Evolutionary conservation across 2,329 filamentous ascomycete species (phyloP).

Genomic region (Fusarium pseudocircinatum): DNA sequence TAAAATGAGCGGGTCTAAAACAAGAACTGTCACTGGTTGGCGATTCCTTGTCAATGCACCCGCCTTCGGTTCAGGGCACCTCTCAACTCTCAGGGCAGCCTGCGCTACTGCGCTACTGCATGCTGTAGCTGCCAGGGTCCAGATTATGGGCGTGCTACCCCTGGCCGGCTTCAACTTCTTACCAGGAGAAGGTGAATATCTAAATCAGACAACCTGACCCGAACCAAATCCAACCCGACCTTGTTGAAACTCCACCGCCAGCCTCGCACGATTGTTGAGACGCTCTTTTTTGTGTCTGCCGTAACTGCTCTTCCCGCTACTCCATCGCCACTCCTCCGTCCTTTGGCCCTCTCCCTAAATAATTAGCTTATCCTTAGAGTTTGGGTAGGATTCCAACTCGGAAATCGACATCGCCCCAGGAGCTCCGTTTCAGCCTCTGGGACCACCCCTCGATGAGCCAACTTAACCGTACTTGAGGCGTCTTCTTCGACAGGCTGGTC

Average conservation of each 20-base stretch:
- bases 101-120: conserved; percentile 13
- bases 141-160: conserved; percentile 30
- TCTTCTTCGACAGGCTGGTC: conserved; percentile 27
- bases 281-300: conserved; percentile 19
- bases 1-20: conserved; percentile 29
- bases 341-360: neutral
- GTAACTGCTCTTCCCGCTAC: conserved; percentile 2
- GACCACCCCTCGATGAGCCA: conserved; percentile 37
- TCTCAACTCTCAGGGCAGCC: conserved; percentile 25
- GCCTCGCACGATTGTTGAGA: conserved; percentile 30
- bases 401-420: conserved; percentile 26
- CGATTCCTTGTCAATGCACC: conserved; percentile 22
- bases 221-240: conserved; percentile 1
- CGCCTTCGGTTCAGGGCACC: conserved; percentile 29
- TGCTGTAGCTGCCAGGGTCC: conserved; percentile 29
- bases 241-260: conserved; percentile 37
- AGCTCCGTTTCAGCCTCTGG: conserved; percentile 38
- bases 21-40: conserved; percentile 14
- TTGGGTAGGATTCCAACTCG: conserved; percentile 30
- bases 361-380: conserved; percentile 29
- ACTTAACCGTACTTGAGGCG: conserved; percentile 23
- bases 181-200: conserved; percentile 18
- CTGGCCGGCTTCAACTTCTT: conserved; percentile 37
- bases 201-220: conserved; percentile 31
- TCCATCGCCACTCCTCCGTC: conserved; percentile 1